Evolutionary conservation across 495 filamentous ascomycete species (phyloP), one percentile per base, ranked within the genome.

Genomic region (Bathelium albidoporum): DNA sequence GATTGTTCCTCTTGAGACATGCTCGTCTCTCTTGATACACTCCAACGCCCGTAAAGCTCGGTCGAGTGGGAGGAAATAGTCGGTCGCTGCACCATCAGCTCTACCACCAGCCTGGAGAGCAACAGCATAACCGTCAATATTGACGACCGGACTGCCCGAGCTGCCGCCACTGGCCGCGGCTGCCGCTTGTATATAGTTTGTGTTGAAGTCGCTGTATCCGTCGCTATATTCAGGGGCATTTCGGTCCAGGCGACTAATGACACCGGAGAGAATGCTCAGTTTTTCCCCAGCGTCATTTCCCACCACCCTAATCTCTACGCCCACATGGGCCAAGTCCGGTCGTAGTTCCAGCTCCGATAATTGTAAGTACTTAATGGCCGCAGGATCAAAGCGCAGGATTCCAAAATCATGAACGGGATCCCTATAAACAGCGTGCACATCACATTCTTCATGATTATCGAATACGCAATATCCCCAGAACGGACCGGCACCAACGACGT

Each of bases 211-310:
- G 74, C 92, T 92, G 74, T 99, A 99, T 1, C 94, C 94, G 65
- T 97, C 94, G 39, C 94, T 93, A 68, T 99, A 99, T 69, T 99
- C 94, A 7, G 94, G 94, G 4, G 94, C 94, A 74, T 99, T 99
- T 60, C 94, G 83, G 69, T 99, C 94, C 63, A 97, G 78, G 63
- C 94, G 83, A 79, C 90, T 95, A 71, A 99, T 99, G 31, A 99
- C 92, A 65, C 94, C 94, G 14, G 95, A 97, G 39, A 97, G 79
- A 70, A 99, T 99, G 76, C 91, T 96, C 62, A 99, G 85, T 79
- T 99, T 99, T 72, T 99, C 94, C 58, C 94, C 94, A 44, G 94
- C 94, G 78, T 99, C 94, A 72, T 99, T 99, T 77, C 94, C 94
- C 18, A 99, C 94, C 2, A 99, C 95, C 65, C 95, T 79, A 66